Percentiles rank a stretch among this genome's conserved stretches.
Evolutionary conservation across 108 stramenopile genomes (phyloP).

Genomic region (Fistulifera pelliculosa): DNA sequence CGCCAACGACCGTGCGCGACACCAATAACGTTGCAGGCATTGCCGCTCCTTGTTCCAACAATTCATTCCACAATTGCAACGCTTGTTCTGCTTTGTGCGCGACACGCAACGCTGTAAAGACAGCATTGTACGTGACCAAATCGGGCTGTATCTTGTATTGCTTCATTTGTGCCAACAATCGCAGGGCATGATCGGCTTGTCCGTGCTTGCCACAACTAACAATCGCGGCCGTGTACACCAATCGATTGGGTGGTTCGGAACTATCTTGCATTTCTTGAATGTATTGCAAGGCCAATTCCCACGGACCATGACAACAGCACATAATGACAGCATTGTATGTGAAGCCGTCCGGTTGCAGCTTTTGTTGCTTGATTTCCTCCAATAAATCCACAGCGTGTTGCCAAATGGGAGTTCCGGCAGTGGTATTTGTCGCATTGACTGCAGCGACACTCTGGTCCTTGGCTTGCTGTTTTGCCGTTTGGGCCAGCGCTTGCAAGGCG

Average conservation of each 20-base stretch:
- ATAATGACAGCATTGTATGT: constrained; percentile 70
- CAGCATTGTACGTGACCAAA: constrained; percentile 68
- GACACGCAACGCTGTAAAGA: constrained; percentile 61
- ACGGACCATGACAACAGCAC: constrained; percentile 68
- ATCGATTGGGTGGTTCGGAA: constrained; percentile 45
- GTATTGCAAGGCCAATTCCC: constrained; percentile 64
- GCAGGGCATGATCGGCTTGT: constrained; percentile 46
- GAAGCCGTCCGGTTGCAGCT: constrained; percentile 59
- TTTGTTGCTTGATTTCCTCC: constrained; percentile 51
- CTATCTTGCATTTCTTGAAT: constrained; percentile 61
- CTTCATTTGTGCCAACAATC: constrained; percentile 65
- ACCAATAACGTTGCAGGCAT: neutral
- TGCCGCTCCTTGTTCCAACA: constrained; percentile 30
- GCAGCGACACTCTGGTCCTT: neutral
- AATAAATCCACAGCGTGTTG: constrained; percentile 26
- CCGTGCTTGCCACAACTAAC: constrained; percentile 47
- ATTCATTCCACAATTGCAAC: constrained; percentile 58
- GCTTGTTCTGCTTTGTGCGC: constrained; percentile 36
- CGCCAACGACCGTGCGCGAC: neutral
- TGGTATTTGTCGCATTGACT: constrained; percentile 1
- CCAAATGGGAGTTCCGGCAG: neutral
- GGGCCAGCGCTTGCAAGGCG: constrained; percentile 63
- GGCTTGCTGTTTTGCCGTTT: constrained; percentile 26
- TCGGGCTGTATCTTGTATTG: constrained; percentile 36
- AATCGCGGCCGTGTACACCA: constrained; percentile 6